phyloP scores from a whole-genome alignment of 2,329 filamentous ascomycete genomes.

The Alternaria sp. region DNA sequence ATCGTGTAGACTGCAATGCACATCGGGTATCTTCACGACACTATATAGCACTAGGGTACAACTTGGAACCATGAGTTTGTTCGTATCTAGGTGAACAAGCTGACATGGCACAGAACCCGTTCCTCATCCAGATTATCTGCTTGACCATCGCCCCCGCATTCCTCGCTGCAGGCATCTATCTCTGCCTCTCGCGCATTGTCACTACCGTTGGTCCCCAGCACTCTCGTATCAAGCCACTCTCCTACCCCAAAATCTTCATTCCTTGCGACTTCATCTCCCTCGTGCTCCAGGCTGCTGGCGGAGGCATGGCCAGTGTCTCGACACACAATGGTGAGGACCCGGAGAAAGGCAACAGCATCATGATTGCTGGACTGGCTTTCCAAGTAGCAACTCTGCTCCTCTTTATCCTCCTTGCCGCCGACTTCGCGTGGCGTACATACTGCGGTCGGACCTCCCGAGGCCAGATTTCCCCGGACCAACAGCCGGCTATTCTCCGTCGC shows the following conservation, averaged over 20 bases:
- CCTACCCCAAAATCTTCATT: constrained; percentile 63
- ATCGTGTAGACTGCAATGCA: background rate
- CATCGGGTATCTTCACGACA: background rate
- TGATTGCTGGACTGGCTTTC: constrained; percentile 56
- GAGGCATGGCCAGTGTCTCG: constrained; percentile 52
- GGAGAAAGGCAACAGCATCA: constrained; percentile 54
- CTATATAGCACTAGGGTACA: background rate
- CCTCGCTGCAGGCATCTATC: constrained; percentile 71
- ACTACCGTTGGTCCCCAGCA: constrained; percentile 51
- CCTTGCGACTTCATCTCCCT: constrained; percentile 59
- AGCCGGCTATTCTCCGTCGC: constrained; percentile 34
- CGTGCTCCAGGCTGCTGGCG: constrained; percentile 56
- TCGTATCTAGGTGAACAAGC: background rate
- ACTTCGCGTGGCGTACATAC: constrained; percentile 50
- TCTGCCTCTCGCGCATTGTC: constrained; percentile 63
- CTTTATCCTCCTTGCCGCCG: constrained; percentile 53
- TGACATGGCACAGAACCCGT: constrained; percentile 56
- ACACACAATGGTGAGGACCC: constrained; percentile 43
- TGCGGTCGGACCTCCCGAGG: constrained; percentile 26
- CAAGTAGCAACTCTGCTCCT: constrained; percentile 56
- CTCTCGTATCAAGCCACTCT: constrained; percentile 55
- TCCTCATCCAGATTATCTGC: constrained; percentile 73
- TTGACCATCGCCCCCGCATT: constrained; percentile 65
- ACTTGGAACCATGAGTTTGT: background rate
- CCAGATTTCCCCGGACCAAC: constrained; percentile 35